Conservation (phyloP, 208 protist species). For the Trypanosoma platydactyli region DNA sequence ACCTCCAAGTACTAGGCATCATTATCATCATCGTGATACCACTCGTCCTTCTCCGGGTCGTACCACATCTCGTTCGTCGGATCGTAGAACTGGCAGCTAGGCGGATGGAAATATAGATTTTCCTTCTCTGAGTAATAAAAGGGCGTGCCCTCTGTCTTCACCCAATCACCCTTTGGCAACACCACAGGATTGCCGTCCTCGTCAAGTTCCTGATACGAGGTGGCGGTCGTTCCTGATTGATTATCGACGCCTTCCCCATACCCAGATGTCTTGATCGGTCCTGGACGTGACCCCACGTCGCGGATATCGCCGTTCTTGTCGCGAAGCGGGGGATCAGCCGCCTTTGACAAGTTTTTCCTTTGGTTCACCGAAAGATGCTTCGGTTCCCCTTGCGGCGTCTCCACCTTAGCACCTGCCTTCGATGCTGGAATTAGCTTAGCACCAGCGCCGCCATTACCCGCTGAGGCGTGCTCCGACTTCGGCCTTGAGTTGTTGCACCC, state of each 20-base stretch:
- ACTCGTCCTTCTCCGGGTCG: conserved; percentile 86
- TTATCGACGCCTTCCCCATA: background rate
- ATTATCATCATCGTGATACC: conserved; percentile 68
- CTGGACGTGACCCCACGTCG: conserved; percentile 13
- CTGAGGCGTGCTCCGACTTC: conserved; percentile 24
- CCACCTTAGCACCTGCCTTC: conserved; percentile 4
- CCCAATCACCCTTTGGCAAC: conserved; percentile 81
- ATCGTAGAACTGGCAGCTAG: conserved; percentile 90
- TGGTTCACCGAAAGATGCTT: conserved; percentile 17
- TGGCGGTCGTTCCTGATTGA: background rate
- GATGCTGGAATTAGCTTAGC: conserved; percentile 10
- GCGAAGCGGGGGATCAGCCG: conserved; percentile 8
- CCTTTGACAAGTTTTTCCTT: conserved; percentile 9
- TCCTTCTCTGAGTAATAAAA: conserved; percentile 87
- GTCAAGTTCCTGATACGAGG: conserved; percentile 32
- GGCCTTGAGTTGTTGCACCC: conserved; percentile 23
- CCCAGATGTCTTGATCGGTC: background rate
- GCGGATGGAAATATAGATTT: conserved; percentile 89
- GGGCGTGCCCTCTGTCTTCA: conserved; percentile 75
- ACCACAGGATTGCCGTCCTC: conserved; percentile 59
- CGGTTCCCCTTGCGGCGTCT: conserved; percentile 21
- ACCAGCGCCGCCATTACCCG: conserved; percentile 24
- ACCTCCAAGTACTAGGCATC: conserved; percentile 22
- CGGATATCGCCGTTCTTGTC: conserved; percentile 19
- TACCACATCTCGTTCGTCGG: conserved; percentile 91